These are phyloP conservation scores for Citrus glauca DNA, from an alignment of 345 rosid species.

Conservation along the genomic window DNA sequence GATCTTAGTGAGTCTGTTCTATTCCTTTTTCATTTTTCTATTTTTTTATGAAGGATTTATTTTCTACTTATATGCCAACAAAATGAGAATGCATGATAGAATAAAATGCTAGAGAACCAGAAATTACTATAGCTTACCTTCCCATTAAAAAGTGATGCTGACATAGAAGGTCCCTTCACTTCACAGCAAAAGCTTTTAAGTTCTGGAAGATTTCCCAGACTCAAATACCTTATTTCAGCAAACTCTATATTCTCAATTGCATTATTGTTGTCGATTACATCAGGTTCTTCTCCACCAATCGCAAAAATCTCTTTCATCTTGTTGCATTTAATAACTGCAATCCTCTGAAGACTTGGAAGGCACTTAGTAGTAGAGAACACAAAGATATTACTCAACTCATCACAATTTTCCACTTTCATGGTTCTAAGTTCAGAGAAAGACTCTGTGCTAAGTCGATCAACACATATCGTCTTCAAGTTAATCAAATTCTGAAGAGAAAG, in stretches of 20 bases:
- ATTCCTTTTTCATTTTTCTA: too few species aligned
- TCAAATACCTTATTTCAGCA: not conserved
- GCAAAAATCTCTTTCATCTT: not conserved
- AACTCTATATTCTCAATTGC: not conserved
- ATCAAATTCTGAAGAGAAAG: not conserved
- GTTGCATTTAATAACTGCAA: slow-evolving; percentile 9
- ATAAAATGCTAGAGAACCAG: not conserved
- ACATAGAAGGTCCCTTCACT: not conserved
- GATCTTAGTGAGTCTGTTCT: too few species aligned
- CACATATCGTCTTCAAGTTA: slow-evolving; percentile 13
- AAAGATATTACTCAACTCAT: not conserved
- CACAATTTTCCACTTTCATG: slow-evolving; percentile 1
- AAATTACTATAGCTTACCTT: not conserved
- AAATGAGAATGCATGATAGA: not conserved
- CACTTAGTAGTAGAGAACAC: slow-evolving; percentile 2
- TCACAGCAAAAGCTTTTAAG: not conserved
- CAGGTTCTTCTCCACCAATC: not conserved
- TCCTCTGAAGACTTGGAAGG: slow-evolving; percentile 15
- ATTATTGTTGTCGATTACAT: not conserved
- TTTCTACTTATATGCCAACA: too few species aligned
- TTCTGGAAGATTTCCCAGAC: not conserved
- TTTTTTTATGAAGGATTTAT: too few species aligned
- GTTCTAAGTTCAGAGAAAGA: slow-evolving; percentile 13
- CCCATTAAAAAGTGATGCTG: not conserved
- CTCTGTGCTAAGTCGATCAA: not conserved